Evolutionary conservation across 2,329 filamentous ascomycete genomes (phyloP).

Genomic region (Xylaria sp.): DNA sequence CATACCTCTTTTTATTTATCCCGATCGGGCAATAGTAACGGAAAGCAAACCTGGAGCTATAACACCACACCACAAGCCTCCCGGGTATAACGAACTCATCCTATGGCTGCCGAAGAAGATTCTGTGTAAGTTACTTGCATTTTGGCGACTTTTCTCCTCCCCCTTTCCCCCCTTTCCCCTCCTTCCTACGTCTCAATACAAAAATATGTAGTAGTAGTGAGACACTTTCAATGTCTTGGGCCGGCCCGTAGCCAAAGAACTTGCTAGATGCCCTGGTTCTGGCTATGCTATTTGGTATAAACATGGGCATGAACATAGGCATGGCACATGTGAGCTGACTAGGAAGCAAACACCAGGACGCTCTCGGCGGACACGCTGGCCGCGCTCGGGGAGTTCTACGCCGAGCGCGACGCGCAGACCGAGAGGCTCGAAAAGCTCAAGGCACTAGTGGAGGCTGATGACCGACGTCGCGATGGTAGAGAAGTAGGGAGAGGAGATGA

Average conservation of each 20-base stretch:
- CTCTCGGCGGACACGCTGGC: constrained; percentile 74
- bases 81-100: neutral
- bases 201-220: neutral
- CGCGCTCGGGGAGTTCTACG: constrained; percentile 79
- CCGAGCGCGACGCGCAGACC: constrained; percentile 74
- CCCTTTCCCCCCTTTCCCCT: neutral
- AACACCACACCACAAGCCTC: neutral
- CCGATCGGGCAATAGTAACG: constrained; percentile 11
- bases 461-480: neutral
- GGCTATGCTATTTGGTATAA: neutral
- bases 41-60: neutral
- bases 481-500: constrained; percentile 5
- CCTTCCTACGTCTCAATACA: neutral
- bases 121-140: constrained; percentile 55
- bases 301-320: neutral
- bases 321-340: neutral
- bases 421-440: constrained; percentile 77
- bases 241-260: neutral
- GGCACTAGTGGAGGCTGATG: constrained; percentile 65
- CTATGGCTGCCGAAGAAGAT: constrained; percentile 57
- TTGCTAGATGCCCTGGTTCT: neutral
- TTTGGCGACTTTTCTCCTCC: neutral
- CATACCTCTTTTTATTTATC: constrained; percentile 6
- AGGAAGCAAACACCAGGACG: constrained; percentile 55
- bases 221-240: neutral